Evolutionary conservation across 176 grass and related monocot genomes (phyloP), one percentile per base, ranked within the genome.

Genomic region (Hyparrhenia diplandra): DNA sequence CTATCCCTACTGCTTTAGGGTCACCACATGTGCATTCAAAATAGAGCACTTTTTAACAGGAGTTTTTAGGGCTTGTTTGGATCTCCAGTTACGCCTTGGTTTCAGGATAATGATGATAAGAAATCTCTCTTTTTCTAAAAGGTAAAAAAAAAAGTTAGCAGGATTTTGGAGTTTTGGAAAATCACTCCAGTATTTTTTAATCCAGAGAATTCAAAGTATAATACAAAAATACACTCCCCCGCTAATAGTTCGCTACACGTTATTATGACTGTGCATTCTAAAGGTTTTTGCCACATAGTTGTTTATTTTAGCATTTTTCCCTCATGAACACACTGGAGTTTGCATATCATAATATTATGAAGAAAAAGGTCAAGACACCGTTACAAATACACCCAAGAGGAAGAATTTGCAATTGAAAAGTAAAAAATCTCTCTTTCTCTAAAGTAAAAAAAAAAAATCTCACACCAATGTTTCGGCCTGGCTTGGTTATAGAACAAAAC

Each of bases 21-120:
- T 78, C 57, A 85, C 27, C 40, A 18, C 34, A 73, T 64, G 29
- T 57, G 62, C n/a, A n/a, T n/a, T n/a, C n/a, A 70, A 61, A 69
- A 51, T 71, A 70, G 74, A 79, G 17, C 13, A 34, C 23, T 17
- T 17, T 40, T 43, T 71, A 28, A 28, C 40, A 51, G 31, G 46
- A 80, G 64, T 34, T 24, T 65, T 32, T 47, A 59, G 39, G 28
- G 21, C 21, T 70, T 62, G 54, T 70, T 70, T 78, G 39, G 28
- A 69, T 69, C 10, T 61, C 41, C 11, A 83, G 24, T 41, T 72
- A 70, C 18, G 10, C 47, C 27, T 69, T 69, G 23, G 55, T 55
- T 25, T 58, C n/a, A 58, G 4, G 4, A 24, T 23, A 57, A 18
- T 57, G 7, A 58, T 58, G 10, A n/a, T n/a, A n/a, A 3, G 9